These are phyloP conservation scores for Drechslerella dactyloides DNA, from an alignment of 2,329 filamentous ascomycete genomes.

Conservation along the genomic window DNA sequence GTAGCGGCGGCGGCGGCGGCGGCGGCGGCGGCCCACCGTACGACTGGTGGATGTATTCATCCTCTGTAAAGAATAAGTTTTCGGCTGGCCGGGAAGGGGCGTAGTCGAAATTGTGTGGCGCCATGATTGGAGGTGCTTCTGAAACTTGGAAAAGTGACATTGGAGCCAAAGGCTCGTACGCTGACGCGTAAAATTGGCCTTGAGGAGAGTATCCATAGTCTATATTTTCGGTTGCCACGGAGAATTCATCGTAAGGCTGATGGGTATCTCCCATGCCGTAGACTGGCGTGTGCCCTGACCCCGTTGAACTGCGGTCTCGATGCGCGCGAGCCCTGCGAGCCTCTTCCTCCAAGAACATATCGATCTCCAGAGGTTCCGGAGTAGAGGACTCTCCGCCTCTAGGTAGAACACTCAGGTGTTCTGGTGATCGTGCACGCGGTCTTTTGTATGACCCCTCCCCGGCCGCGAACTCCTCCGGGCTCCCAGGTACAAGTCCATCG, in stretches of 20 bases:
- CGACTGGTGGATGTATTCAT: background rate
- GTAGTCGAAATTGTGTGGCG: too few species aligned
- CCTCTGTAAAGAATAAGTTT: background rate
- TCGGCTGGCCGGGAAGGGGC: background rate
- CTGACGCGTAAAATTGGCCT: background rate
- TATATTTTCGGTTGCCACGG: background rate
- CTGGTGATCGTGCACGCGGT: background rate
- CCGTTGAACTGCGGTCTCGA: background rate
- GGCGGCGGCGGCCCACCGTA: background rate
- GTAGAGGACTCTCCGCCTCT: background rate
- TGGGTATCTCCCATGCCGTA: background rate
- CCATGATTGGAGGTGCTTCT: background rate
- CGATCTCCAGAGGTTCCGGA: conserved; percentile 1
- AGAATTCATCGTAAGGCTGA: background rate
- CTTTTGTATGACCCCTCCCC: background rate
- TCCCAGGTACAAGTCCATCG: background rate
- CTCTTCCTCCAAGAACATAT: background rate
- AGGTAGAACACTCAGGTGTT: background rate
- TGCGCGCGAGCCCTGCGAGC: background rate
- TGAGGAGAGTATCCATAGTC: background rate
- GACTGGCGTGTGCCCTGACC: background rate
- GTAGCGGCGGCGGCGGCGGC: background rate
- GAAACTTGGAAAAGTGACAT: background rate
- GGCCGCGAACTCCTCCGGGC: background rate
- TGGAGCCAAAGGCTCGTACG: background rate